These are phyloP conservation scores for Cyclostephanos tholiformis DNA, from an alignment of 108 stramenopile genomes.

Conservation along the genomic window DNA sequence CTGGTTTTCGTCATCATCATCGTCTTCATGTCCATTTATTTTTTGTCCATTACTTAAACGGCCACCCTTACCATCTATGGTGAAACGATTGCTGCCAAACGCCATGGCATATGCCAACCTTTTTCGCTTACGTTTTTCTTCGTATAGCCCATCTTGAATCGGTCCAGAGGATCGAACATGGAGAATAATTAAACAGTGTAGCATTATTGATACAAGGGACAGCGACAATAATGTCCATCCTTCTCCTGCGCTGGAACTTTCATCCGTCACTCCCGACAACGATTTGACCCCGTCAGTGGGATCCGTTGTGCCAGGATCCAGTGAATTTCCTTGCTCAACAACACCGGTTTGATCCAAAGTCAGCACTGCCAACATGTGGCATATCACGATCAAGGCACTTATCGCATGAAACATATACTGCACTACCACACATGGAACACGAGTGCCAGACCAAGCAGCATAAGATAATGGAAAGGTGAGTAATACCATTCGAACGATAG, in stretches of 20 bases:
- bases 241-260: conserved; percentile 16
- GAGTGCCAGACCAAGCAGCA: conserved; percentile 77
- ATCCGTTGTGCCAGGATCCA: conserved; percentile 4
- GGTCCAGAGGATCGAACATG: conserved; percentile 85
- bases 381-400: conserved; percentile 53
- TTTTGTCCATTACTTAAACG: conserved; percentile 7
- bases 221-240: conserved; percentile 64
- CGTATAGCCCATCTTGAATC: conserved; percentile 37
- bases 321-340: conserved; percentile 12
- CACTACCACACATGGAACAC: conserved; percentile 55
- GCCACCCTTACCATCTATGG: conserved; percentile 6
- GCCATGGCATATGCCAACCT: conserved; percentile 51
- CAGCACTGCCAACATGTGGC: conserved; percentile 62
- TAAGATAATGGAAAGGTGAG: conserved; percentile 73
- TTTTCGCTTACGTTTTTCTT: conserved; percentile 42
- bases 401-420: conserved; percentile 63
- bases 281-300: conserved; percentile 12
- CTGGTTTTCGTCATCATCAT: conserved; percentile 34
- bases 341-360: conserved; percentile 60
- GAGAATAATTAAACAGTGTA: conserved; percentile 74
- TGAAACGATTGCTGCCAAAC: conserved; percentile 19
- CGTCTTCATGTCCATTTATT: conserved; percentile 20
- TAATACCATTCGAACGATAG: conserved; percentile 58
- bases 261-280: conserved; percentile 8
- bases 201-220: conserved; percentile 53